Evolutionary conservation across 371 early-diverging fungal genomes (phyloP), one percentile per base, ranked within the genome.

Genomic region (Funneliformis caledonium): DNA sequence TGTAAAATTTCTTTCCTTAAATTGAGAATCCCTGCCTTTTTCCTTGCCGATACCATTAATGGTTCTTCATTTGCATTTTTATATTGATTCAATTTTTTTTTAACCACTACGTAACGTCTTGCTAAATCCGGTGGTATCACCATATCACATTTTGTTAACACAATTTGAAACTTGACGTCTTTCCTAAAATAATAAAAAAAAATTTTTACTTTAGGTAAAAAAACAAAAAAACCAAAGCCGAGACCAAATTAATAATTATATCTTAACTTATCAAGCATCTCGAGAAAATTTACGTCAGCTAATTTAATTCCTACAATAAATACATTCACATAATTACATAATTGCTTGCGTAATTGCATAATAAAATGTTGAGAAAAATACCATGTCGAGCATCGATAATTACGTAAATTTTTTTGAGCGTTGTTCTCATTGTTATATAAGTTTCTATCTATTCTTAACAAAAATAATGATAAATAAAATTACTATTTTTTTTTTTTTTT

Each of bases 371-470:
- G 26, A 64, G 22, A 47, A 72, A 26, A 47, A 47, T 33, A 80
- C 96, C 95, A 84, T 95, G 95, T 14, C 96, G 88, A 26, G 93
- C 93, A 84, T 95, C 96, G 33, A 95, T 86, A 74, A 94, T 88
- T 31, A 95, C 89, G 84, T 89, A 92, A 4, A 95, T 84, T 22
- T 93, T 84, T 81, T 88, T 90, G 47, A 95, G 82, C 1, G 89
- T 86, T 79, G 88, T 88, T 73, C 95, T 89, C 7, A 84, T 69
- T 22, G 87, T 72, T 19, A 94, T 84, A 82, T 93, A 95, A 9
- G 85, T 84, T 81, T 93, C 93, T 79, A 95, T 94, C 92, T 92
- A 85, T 43, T 42, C 19, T 48, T 33, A n/a, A 11, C 80, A 31
- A 78, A 75, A 43, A 33, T n/a, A 7, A 2, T 43, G 4, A 14